Evolutionary conservation across 2,329 filamentous ascomycete genomes (phyloP), one percentile per base, ranked within the genome.

Genomic region (Coleophoma crateriformis): DNA sequence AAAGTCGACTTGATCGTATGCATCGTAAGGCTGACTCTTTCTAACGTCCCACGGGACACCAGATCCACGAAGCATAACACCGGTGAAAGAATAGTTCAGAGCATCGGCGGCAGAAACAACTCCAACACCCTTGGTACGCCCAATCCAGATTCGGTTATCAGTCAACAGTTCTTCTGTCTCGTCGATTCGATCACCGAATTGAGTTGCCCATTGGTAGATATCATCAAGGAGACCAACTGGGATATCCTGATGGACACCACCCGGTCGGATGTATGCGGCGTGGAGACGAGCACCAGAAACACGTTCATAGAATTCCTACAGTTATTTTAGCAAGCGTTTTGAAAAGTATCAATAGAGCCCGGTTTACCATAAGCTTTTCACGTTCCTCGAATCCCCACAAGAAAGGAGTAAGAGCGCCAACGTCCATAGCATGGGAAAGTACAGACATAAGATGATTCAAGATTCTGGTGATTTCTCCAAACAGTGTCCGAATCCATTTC

Each of bases 321-420:
- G 43, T 51, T 44, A 38, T 38, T 54, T 61, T 56, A 59, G 51
- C 48, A 42, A 49, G 44, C 50, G 13, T 47, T 46, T 45, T 47
- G n/a, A 11, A 47, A 59, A 38, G n/a, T 17, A 48, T 52, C 49
- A 45, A 44, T 46, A 47, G 15, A 42, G 45, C 49, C 47, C 39
- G 66, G 6, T 82, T 67, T 78, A 96, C 92, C 95, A 99, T 99
- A 52, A 99, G 80, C 81, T 99, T 99, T 77, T 99, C 94, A 79
- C 94, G 88, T 77, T 99, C 94, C 74, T 99, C 94, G 69, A 99
- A 99, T 54, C 94, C 94, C 94, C 94, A 99, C 75, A 99, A 71
- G 81, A 99, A 99, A 61, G 94, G 94, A 51, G 94, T 99, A 68
- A 99, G 73, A 59, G 94, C 94, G 74, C 94, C 94, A 67, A 99